These are phyloP conservation scores for Russula brevipes DNA, from an alignment of 768 basidiomycete genomes.

Conservation along the genomic window DNA sequence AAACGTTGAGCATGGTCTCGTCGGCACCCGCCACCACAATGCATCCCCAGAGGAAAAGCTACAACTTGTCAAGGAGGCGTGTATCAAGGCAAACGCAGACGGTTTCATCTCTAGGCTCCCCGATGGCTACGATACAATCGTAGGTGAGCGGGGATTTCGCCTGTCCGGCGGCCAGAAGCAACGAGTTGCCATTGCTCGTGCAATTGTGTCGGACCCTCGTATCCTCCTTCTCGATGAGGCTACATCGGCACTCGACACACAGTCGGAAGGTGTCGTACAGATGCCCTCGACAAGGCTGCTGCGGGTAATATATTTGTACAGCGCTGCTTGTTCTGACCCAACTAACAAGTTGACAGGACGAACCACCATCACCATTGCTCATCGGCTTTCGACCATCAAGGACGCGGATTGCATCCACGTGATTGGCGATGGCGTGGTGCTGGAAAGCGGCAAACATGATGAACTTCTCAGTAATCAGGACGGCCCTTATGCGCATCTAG, in stretches of 20 bases:
- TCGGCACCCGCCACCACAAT: slow-evolving; percentile 41
- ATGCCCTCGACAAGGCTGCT: slow-evolving; percentile 48
- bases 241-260: slow-evolving; percentile 46
- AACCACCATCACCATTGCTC: slow-evolving; percentile 35
- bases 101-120: slow-evolving; percentile 45
- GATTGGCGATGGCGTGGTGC: slow-evolving; percentile 41
- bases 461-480: slow-evolving; percentile 38
- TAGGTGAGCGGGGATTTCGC: slow-evolving; percentile 48
- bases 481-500: slow-evolving; percentile 65
- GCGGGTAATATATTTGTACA: slow-evolving; percentile 12
- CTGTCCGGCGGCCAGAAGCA: slow-evolving; percentile 50
- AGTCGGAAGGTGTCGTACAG: slow-evolving; percentile 49
- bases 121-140: slow-evolving; percentile 47
- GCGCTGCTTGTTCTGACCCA: neutral
- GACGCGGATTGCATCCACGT: slow-evolving; percentile 41
- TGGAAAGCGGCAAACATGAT: slow-evolving; percentile 43
- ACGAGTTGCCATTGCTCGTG: slow-evolving; percentile 50
- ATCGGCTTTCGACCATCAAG: slow-evolving; percentile 36
- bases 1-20: slow-evolving; percentile 49
- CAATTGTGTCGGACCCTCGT: slow-evolving; percentile 45
- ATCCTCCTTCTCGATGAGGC: slow-evolving; percentile 49
- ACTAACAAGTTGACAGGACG: slow-evolving; percentile 20
- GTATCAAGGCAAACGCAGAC: slow-evolving; percentile 48
- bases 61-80: slow-evolving; percentile 42
- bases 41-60: slow-evolving; percentile 40